Evolutionary conservation across 805 yeast species (phyloP), one percentile per base, ranked within the genome.

Genomic region (Suhomyces prunicola): DNA sequence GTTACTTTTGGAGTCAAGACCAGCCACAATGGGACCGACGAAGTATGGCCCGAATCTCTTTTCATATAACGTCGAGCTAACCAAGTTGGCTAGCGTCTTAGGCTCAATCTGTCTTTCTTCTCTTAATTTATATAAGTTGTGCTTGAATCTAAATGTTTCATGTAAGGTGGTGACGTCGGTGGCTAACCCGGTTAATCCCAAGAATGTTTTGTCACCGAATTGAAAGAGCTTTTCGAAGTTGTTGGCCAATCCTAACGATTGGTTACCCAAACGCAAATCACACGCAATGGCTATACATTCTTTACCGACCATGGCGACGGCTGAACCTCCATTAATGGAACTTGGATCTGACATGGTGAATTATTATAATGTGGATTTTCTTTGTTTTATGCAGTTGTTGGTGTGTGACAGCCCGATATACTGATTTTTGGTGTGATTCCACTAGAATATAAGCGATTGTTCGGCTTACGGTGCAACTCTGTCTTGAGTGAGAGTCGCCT

Each of bases 211-310:
- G 55, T 74, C 76, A 17, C 92, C 96, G 68, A 85, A 86, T 60
- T 84, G 85, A 69, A 93, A 91, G 55, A 94, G 80, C 77, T 94
- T 94, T 66, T 94, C 97, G 70, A 94, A 96, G 65, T 91, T 87
- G 70, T 91, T 91, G 47, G 97, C 78, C 46, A 94, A 84, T 52
- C 98, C 97, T 23, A 94, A 77, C 6, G 97, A 89, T 71, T 94
- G 99, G 69, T 85, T 84, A 22, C 99, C 99, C 57, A 94, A 78
- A 65, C 98, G 86, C 66, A 94, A 78, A 73, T 94, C 99, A 63
- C 94, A 87, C 3, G 97, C 99, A 64, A 94, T 91, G 29, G 98
- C 99, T 52, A 94, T 92, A 78, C 99, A 94, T 62, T 91, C 97
- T 68, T 96, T 92, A 64, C 99, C 99, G 24, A 87, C 87, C 99